Evolutionary conservation across 2,329 filamentous ascomycete species (phyloP).

Genomic region (Claviceps capensis): DNA sequence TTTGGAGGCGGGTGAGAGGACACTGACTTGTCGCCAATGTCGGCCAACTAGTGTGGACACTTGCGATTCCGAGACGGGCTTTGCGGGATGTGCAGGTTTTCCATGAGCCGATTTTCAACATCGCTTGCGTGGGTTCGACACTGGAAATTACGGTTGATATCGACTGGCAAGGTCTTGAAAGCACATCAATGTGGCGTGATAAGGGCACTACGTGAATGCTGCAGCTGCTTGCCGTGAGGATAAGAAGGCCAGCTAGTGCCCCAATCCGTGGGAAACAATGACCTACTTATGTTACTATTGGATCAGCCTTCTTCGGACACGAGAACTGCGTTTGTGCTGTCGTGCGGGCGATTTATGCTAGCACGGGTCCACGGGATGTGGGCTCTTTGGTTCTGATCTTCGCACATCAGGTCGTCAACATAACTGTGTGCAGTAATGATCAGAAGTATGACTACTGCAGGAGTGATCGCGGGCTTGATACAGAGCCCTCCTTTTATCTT

Average conservation of each 20-base stretch:
- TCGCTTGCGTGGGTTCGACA: background rate
- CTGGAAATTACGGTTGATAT: slow-evolving; percentile 1
- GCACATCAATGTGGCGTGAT: background rate
- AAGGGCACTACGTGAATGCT: background rate
- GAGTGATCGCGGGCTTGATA: too few species aligned
- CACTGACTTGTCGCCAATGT: slow-evolving; percentile 1
- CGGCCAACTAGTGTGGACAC: background rate
- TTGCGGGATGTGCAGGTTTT: background rate
- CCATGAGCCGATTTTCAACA: background rate
- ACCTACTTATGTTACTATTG: background rate
- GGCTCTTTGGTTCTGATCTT: background rate
- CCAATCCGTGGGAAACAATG: background rate
- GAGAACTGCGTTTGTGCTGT: too few species aligned
- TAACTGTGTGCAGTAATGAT: background rate
- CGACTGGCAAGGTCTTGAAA: background rate
- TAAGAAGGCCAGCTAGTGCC: background rate
- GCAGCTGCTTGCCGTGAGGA: background rate
- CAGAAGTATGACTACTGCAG: background rate
- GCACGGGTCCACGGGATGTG: background rate
- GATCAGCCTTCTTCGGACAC: too few species aligned
- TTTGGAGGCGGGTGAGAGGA: background rate
- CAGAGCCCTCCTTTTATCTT: background rate
- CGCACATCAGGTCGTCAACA: background rate
- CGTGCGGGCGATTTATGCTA: background rate
- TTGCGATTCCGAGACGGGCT: background rate